Evolutionary conservation across 2,329 filamentous ascomycete species (phyloP).

Genomic region (Alternaria postmessia): DNA sequence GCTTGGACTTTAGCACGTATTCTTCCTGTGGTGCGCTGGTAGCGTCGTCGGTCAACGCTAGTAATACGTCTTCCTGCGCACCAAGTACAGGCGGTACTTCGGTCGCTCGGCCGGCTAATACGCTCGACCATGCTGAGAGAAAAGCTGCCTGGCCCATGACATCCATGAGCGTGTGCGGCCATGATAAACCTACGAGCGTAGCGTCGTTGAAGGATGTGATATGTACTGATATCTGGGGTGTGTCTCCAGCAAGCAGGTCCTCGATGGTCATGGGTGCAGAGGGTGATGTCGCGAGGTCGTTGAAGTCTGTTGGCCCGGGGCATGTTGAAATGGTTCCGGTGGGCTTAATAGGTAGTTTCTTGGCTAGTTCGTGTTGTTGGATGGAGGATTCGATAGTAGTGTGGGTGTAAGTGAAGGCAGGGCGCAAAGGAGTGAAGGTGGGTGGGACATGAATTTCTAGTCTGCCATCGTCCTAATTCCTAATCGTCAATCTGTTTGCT

Average conservation of each 20-base stretch:
- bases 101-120: constrained; percentile 54
- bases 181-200: constrained; percentile 58
- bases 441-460: neutral
- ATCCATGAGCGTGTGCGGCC: constrained; percentile 60
- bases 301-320: neutral
- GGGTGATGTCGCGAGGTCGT: neutral
- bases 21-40: neutral
- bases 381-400: neutral
- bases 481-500: too few relatives aligned
- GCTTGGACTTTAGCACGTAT: neutral
- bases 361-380: neutral
- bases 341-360: neutral
- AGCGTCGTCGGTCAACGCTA: neutral
- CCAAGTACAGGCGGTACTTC: constrained; percentile 47
- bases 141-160: constrained; percentile 55
- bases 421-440: neutral
- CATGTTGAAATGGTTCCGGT: neutral
- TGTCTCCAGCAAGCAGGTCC: neutral
- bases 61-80: constrained; percentile 49
- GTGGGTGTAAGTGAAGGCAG: neutral
- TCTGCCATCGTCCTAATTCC: too few relatives aligned
- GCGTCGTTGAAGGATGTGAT: constrained; percentile 46
- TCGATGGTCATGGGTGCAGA: neutral
- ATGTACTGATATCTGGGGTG: neutral
- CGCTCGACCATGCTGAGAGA: constrained; percentile 57